phyloP scores from a whole-genome alignment of 306 rosid species.

The Prunus kanzakura region DNA sequence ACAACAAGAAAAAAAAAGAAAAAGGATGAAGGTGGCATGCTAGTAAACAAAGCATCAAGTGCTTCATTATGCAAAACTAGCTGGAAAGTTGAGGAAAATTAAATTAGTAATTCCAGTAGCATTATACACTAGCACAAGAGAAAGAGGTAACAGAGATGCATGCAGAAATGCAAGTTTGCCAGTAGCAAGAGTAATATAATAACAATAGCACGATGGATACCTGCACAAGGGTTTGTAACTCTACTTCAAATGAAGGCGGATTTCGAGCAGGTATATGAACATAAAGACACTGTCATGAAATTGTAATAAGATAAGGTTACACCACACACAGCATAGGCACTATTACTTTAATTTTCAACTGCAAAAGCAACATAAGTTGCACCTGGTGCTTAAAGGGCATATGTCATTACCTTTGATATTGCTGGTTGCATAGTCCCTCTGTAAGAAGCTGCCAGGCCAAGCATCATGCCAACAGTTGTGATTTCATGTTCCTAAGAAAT shows the following conservation, averaged over 20 bases:
- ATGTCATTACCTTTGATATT: constrained; percentile 68
- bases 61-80: constrained; percentile 10
- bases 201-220: constrained; percentile 38
- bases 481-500: constrained; percentile 81
- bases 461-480: constrained; percentile 91
- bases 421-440: constrained; percentile 95
- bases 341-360: neutral
- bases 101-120: neutral
- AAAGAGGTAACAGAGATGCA: neutral
- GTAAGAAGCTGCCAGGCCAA: constrained; percentile 93
- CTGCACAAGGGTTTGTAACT: constrained; percentile 92
- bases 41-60: constrained; percentile 1
- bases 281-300: constrained; percentile 64
- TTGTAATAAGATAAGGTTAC: constrained; percentile 24
- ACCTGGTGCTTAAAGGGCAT: neutral
- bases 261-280: constrained; percentile 86
- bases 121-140: neutral
- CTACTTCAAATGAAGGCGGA: constrained; percentile 86
- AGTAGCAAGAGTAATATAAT: neutral
- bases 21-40: constrained; percentile 6
- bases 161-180: neutral
- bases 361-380: neutral
- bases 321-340: neutral
- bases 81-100: neutral
- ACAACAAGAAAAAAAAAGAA: constrained; percentile 4